These are phyloP conservation scores for Penicillium mononematosum DNA, from an alignment of 495 filamentous ascomycete species.

Conservation along the genomic window DNA sequence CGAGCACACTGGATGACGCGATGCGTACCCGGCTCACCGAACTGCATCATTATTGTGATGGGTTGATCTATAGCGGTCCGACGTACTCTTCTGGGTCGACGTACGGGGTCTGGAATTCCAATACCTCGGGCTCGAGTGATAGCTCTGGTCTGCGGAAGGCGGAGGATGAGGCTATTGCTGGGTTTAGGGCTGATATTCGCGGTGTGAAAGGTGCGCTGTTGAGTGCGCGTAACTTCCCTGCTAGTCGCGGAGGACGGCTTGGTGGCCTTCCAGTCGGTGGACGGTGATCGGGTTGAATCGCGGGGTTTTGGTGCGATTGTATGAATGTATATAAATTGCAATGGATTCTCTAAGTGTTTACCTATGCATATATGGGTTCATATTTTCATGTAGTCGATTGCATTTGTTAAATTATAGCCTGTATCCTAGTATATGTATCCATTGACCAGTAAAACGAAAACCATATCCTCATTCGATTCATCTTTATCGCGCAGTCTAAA, in stretches of 20 bases:
- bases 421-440: neutral
- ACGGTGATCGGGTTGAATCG: constrained; percentile 9
- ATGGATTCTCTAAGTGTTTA: neutral
- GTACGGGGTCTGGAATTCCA: constrained; percentile 35
- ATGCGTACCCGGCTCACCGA: constrained; percentile 45
- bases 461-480: constrained; percentile 11
- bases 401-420: neutral
- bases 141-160: constrained; percentile 42
- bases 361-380: neutral
- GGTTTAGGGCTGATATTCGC: constrained; percentile 79
- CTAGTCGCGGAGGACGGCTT: constrained; percentile 38
- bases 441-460: neutral
- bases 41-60: constrained; percentile 53
- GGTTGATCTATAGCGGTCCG: constrained; percentile 47
- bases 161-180: constrained; percentile 74
- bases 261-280: constrained; percentile 18
- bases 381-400: neutral
- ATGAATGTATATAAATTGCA: neutral
- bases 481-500: constrained; percentile 20
- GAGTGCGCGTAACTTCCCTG: constrained; percentile 68
- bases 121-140: constrained; percentile 28
- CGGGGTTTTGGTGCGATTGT: neutral
- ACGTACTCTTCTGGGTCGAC: constrained; percentile 31
- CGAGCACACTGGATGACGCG: constrained; percentile 45
- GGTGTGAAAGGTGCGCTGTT: constrained; percentile 91